Evolutionary conservation across 2,329 filamentous ascomycete genomes (phyloP).

Genomic region (Stemphylium vesicarium): DNA sequence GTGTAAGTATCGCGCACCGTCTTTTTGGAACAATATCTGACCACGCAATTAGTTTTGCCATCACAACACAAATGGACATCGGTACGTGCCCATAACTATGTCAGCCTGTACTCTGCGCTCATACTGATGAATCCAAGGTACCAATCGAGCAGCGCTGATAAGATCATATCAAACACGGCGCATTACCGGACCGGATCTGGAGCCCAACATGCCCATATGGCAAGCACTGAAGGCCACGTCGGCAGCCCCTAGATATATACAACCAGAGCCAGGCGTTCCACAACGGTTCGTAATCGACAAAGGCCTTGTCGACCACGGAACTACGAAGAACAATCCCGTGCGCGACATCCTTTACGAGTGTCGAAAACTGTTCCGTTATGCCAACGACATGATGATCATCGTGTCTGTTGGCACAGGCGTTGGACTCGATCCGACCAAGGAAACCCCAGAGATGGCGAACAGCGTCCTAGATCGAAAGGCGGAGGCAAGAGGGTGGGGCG

Average conservation of each 20-base stretch:
- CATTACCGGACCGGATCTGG: slow-evolving; percentile 37
- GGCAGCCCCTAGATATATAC: slow-evolving; percentile 34
- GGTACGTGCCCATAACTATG: slow-evolving; percentile 11
- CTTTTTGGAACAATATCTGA: slow-evolving; percentile 7
- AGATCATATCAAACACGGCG: slow-evolving; percentile 41
- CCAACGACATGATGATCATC: slow-evolving; percentile 42
- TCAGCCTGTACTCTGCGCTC: background rate
- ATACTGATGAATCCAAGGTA: slow-evolving; percentile 6
- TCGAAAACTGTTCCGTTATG: slow-evolving; percentile 38
- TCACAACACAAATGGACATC: slow-evolving; percentile 38
- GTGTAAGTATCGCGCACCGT: slow-evolving; percentile 28
- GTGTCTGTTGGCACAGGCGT: slow-evolving; percentile 37
- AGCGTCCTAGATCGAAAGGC: slow-evolving; percentile 27
- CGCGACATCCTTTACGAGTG: slow-evolving; percentile 42
- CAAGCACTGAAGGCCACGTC: slow-evolving; percentile 36
- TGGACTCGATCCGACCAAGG: slow-evolving; percentile 25
- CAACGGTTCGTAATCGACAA: slow-evolving; percentile 35
- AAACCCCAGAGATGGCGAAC: slow-evolving; percentile 36
- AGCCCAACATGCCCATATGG: slow-evolving; percentile 33
- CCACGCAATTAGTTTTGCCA: slow-evolving; percentile 29
- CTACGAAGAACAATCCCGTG: slow-evolving; percentile 41
- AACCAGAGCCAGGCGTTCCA: slow-evolving; percentile 15
- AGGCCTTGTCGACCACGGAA: slow-evolving; percentile 41
- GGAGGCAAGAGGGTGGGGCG: slow-evolving; percentile 25
- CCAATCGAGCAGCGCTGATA: slow-evolving; percentile 38